These are phyloP conservation scores for Trichophyton simii DNA, from an alignment of 2,329 filamentous ascomycete species.

Conservation along the genomic window DNA sequence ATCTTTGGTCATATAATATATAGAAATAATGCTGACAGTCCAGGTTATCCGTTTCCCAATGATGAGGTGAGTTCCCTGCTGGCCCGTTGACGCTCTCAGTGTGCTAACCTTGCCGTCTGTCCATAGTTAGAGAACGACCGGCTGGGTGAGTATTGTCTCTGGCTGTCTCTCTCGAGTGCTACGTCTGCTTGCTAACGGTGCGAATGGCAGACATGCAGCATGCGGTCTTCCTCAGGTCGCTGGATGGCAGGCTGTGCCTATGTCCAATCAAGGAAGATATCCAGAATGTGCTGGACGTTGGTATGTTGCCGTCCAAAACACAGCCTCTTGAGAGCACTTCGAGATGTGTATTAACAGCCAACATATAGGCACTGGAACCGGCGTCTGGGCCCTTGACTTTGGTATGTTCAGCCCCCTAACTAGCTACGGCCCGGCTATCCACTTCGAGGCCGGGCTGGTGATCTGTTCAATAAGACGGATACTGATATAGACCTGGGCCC, in stretches of 20 bases:
- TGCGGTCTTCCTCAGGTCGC: constrained; percentile 27
- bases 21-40: not conserved
- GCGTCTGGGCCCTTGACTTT: constrained; percentile 21
- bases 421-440: no score
- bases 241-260: constrained; percentile 26
- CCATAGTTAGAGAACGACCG: not conserved
- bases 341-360: not conserved
- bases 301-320: not conserved
- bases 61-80: not conserved
- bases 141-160: not conserved
- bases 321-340: not conserved
- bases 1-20: not conserved
- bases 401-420: constrained; percentile 8
- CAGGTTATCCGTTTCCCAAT: not conserved
- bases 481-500: not conserved
- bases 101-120: not conserved
- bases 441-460: no score
- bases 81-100: not conserved
- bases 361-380: constrained; percentile 12
- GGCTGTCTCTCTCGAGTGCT: not conserved
- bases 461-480: not conserved
- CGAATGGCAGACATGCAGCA: constrained; percentile 29
- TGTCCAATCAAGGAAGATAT: constrained; percentile 25
- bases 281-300: constrained; percentile 33
- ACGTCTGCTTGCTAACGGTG: constrained; percentile 24